Percentiles rank a stretch among this genome's conserved stretches.
Conservation (phyloP, 1,139 yeast genomes). For the Protomyces lactucae-debilis region DNA sequence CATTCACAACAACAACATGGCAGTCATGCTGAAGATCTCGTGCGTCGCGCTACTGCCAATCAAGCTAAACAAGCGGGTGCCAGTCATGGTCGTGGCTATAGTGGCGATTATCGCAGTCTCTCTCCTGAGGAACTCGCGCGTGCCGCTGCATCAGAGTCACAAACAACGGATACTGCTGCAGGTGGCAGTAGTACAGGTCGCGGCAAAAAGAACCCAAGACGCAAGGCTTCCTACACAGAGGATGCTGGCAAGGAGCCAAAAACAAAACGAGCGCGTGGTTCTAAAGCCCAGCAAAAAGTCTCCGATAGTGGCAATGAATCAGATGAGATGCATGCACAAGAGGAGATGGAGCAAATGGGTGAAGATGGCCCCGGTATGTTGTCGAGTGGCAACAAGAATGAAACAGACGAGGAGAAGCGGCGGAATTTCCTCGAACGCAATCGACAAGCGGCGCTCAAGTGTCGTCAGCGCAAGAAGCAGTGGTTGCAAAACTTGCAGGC, state of each 20-base stretch:
- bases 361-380: constrained; percentile 13
- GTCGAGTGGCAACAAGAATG: constrained; percentile 27
- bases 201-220: not conserved
- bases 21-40: constrained; percentile 6
- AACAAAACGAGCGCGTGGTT: constrained; percentile 4
- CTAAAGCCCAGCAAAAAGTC: constrained; percentile 1
- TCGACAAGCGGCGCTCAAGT: constrained; percentile 83
- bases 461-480: constrained; percentile 91
- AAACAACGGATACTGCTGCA: not conserved
- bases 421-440: constrained; percentile 82
- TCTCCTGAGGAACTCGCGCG: not conserved
- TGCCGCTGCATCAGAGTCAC: not conserved
- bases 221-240: constrained; percentile 4
- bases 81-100: not conserved
- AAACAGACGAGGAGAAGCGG: constrained; percentile 64
- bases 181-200: constrained; percentile 6
- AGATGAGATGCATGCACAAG: constrained; percentile 8
- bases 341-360: constrained; percentile 29
- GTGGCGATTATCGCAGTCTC: not conserved
- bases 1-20: constrained; percentile 29
- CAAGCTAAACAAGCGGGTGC: constrained; percentile 12
- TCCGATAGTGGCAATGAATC: constrained; percentile 26
- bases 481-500: constrained; percentile 77
- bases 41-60: constrained; percentile 22
- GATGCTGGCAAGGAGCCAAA: constrained; percentile 10